These are phyloP conservation scores for Dichotomocladium elegans DNA, from an alignment of 371 early-diverging fungal genomes.

Conservation along the genomic window DNA sequence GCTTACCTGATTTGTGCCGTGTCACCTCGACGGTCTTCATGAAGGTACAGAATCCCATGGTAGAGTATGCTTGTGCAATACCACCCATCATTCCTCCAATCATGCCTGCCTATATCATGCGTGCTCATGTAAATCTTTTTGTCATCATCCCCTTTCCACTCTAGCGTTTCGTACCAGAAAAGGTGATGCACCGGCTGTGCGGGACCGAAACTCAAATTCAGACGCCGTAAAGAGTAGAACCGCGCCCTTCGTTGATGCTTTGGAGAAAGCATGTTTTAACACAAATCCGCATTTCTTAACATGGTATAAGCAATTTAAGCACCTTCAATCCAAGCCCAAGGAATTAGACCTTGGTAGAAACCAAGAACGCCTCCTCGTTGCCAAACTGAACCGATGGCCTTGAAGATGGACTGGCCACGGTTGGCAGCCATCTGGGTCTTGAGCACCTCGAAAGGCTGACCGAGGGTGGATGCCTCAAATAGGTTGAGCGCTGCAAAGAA, in stretches of 20 bases:
- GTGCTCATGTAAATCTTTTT: neutral
- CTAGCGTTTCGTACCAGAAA: conserved; percentile 37
- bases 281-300: too few relatives aligned
- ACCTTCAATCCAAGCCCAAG: conserved; percentile 92
- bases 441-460: conserved; percentile 89
- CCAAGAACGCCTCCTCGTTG: conserved; percentile 77
- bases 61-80: conserved; percentile 90
- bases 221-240: conserved; percentile 91
- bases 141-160: neutral
- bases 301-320: too few relatives aligned
- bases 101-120: conserved; percentile 65
- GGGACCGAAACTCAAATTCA: conserved; percentile 82
- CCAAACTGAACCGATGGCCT: conserved; percentile 65
- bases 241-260: conserved; percentile 89
- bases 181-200: conserved; percentile 53
- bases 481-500: conserved; percentile 51
- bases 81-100: conserved; percentile 93
- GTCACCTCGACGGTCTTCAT: conserved; percentile 99
- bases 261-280: neutral
- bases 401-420: conserved; percentile 67
- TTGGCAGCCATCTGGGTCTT: conserved; percentile 89
- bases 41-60: conserved; percentile 98
- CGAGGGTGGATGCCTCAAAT: conserved; percentile 85
- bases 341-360: conserved; percentile 79
- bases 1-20: conserved; percentile 76